phyloP scores from a whole-genome alignment of 176 grass and related monocot species.

The Areca catechu region DNA sequence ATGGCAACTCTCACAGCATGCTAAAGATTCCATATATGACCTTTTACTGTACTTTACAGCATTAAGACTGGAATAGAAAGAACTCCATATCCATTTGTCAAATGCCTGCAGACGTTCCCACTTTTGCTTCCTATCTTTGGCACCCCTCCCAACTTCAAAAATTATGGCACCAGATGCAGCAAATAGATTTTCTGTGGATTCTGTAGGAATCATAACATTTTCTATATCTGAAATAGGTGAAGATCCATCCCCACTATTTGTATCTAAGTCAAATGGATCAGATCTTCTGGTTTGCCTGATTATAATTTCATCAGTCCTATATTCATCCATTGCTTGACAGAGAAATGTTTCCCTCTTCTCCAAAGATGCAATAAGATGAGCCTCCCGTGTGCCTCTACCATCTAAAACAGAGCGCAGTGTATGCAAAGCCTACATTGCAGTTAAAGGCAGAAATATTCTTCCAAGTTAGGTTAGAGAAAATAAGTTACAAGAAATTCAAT shows the following conservation, averaged over 20 bases:
- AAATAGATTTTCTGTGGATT: conserved; percentile 29
- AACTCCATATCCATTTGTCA: conserved; percentile 89
- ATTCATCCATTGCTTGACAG: conserved; percentile 70
- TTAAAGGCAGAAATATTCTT: conserved; percentile 1
- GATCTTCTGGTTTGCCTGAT: conserved; percentile 15
- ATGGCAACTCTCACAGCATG: conserved; percentile 73
- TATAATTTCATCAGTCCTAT: conserved; percentile 26
- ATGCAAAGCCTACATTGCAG: conserved; percentile 54
- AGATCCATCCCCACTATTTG: conserved; percentile 41
- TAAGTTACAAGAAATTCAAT: no score
- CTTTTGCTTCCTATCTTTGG: conserved; percentile 47
- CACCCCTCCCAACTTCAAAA: conserved; percentile 55
- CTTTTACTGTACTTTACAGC: conserved; percentile 51
- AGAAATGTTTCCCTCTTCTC: conserved; percentile 65
- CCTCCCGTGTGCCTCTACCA: conserved; percentile 71
- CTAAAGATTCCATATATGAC: conserved; percentile 61
- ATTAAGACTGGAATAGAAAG: conserved; percentile 57
- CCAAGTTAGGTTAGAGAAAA: no score
- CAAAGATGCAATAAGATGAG: conserved; percentile 67
- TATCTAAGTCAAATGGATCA: conserved; percentile 38
- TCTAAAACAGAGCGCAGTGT: conserved; percentile 68
- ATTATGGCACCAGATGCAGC: conserved; percentile 34
- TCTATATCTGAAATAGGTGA: conserved; percentile 84
- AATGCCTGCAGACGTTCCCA: conserved; percentile 64
- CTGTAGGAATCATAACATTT: conserved; percentile 28